These are phyloP conservation scores for Quercus suber DNA, from an alignment of 306 rosid species.

Conservation along the genomic window DNA sequence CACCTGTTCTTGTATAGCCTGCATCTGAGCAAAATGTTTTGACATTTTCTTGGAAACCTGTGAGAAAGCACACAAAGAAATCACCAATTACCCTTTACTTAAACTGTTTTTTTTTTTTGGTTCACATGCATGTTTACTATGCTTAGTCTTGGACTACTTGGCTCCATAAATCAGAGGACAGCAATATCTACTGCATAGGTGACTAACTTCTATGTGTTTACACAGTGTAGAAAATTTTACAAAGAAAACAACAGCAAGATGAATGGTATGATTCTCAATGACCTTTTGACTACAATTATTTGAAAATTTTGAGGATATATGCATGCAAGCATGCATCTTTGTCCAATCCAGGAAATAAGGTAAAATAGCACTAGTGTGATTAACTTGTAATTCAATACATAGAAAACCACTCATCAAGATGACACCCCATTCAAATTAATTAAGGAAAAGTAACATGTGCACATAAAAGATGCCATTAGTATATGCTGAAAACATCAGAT, in stretches of 20 bases:
- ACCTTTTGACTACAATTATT: background rate
- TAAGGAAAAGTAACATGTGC: background rate
- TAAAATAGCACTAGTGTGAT: background rate
- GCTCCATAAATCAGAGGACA: background rate
- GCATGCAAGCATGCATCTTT: background rate
- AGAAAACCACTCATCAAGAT: background rate
- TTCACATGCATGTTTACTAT: background rate
- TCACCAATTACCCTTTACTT: background rate
- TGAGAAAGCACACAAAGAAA: slow-evolving; percentile 11
- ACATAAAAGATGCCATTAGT: background rate
- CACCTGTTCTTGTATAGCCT: slow-evolving; percentile 83
- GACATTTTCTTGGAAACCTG: slow-evolving; percentile 75
- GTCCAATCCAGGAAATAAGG: background rate
- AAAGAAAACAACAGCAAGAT: background rate
- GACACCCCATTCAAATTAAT: background rate
- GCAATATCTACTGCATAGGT: background rate
- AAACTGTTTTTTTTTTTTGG: background rate
- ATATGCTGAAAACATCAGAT: background rate
- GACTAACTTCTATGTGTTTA: background rate
- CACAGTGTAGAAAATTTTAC: background rate
- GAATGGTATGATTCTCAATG: background rate
- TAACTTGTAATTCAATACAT: background rate
- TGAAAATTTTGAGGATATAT: background rate
- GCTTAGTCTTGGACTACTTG: background rate
- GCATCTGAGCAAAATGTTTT: slow-evolving; percentile 69